Evolutionary conservation across 2,329 filamentous ascomycete genomes (phyloP).

Genomic region (Fusarium humuli): DNA sequence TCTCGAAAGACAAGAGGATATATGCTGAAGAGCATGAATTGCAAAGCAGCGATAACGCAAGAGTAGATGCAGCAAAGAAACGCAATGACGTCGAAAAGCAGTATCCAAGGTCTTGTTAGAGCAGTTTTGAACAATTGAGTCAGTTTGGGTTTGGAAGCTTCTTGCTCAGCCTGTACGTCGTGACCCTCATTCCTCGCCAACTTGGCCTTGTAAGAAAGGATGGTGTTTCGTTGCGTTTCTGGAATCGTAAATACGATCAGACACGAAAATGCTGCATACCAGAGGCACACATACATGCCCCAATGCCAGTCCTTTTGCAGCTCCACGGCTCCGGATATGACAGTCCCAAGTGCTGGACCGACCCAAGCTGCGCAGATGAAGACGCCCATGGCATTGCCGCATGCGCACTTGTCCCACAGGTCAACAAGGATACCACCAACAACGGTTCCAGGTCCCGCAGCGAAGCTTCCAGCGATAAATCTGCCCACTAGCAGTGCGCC

Average conservation of each 20-base stretch:
- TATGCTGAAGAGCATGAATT: slow-evolving; percentile 4
- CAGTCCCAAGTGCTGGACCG: background rate
- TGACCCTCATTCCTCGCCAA: background rate
- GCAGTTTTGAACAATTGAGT: background rate
- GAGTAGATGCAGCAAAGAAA: background rate
- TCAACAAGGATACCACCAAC: background rate
- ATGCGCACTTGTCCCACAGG: background rate
- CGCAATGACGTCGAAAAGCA: background rate
- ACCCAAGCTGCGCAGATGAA: background rate
- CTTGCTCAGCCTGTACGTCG: background rate
- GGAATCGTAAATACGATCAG: background rate
- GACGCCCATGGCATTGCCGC: background rate
- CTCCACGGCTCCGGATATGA: background rate
- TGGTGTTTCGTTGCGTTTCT: background rate
- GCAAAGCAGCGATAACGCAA: background rate
- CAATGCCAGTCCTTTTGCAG: background rate
- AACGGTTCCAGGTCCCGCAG: background rate
- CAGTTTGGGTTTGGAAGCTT: background rate
- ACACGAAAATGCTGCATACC: background rate
- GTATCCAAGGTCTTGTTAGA: background rate
- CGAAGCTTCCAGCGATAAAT: background rate
- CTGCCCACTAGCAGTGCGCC: background rate
- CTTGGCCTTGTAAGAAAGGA: background rate
- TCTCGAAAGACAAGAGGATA: background rate
- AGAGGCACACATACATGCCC: background rate